phyloP scores from a whole-genome alignment of 805 yeast species.

The Sugiyamaella floridensis region DNA sequence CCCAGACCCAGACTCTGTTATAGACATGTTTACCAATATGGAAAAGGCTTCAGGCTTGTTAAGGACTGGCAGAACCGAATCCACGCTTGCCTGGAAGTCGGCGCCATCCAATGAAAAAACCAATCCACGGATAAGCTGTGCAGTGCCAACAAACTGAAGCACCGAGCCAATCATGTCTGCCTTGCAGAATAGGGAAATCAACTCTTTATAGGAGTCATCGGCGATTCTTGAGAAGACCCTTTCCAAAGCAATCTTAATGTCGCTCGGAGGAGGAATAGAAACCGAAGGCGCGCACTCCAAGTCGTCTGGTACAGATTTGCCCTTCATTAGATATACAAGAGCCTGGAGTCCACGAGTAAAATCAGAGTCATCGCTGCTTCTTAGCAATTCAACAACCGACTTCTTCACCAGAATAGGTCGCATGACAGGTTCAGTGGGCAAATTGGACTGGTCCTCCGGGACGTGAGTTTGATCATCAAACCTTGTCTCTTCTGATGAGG shows the following conservation, averaged over 20 bases:
- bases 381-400: slow-evolving; percentile 15
- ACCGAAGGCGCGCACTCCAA: slow-evolving; percentile 13
- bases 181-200: slow-evolving; percentile 8
- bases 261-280: slow-evolving; percentile 18
- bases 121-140: slow-evolving; percentile 2
- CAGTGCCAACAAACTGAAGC: slow-evolving; percentile 17
- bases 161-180: slow-evolving; percentile 15
- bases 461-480: not conserved
- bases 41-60: not conserved
- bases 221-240: slow-evolving; percentile 10
- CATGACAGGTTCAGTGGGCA: too few species aligned
- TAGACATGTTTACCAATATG: not conserved
- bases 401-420: not conserved
- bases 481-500: not conserved
- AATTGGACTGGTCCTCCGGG: not conserved
- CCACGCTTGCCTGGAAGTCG: not conserved
- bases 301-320: slow-evolving; percentile 15
- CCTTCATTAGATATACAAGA: slow-evolving; percentile 14
- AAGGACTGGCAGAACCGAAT: not conserved
- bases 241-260: slow-evolving; percentile 14
- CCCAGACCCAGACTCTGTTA: not conserved
- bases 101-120: not conserved
- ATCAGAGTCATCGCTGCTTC: slow-evolving; percentile 11
- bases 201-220: slow-evolving; percentile 5
- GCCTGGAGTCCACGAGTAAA: slow-evolving; percentile 17